Conservation (phyloP, 805 yeast genomes). For the Metschnikowia corniflorae region DNA sequence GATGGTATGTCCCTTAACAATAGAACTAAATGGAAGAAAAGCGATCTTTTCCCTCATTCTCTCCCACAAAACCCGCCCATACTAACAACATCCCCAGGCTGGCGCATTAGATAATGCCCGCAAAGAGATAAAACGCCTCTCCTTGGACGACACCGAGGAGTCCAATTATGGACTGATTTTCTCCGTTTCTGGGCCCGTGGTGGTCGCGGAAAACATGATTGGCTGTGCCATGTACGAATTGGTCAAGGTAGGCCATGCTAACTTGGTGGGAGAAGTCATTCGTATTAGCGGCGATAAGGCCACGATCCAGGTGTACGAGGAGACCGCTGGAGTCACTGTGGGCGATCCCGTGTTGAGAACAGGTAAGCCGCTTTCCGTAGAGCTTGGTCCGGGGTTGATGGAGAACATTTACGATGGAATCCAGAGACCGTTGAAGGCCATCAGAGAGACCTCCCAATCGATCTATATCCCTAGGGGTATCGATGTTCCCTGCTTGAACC, state of each 20-base stretch:
- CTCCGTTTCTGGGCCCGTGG: conserved; percentile 97
- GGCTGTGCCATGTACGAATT: conserved; percentile 99
- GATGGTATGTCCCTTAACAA: conserved; percentile 10
- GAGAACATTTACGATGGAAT: conserved; percentile 99
- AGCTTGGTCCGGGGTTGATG: conserved; percentile 98
- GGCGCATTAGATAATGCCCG: conserved; percentile 97
- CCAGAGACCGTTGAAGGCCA: conserved; percentile 96
- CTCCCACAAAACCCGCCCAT: neutral
- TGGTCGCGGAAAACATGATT: conserved; percentile 96
- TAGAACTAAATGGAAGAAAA: neutral
- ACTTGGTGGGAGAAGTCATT: conserved; percentile 96
- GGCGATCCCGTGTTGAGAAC: conserved; percentile 99
- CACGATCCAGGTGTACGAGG: conserved; percentile 98
- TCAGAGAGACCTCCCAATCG: conserved; percentile 80
- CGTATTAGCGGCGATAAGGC: conserved; percentile 96
- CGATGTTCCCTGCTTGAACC: conserved; percentile 90
- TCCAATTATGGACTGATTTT: conserved; percentile 82
- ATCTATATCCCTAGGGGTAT: conserved; percentile 99
- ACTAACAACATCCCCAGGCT: conserved; percentile 50
- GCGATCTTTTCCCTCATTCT: neutral
- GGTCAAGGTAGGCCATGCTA: conserved; percentile 96
- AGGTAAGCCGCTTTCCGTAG: conserved; percentile 98
- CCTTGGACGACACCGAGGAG: conserved; percentile 69
- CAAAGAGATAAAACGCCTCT: conserved; percentile 82
- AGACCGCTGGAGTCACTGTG: conserved; percentile 98